Evolutionary conservation across 768 basidiomycete species (phyloP), one percentile per base, ranked within the genome.

Genomic region (Boletus rubroflammeus): DNA sequence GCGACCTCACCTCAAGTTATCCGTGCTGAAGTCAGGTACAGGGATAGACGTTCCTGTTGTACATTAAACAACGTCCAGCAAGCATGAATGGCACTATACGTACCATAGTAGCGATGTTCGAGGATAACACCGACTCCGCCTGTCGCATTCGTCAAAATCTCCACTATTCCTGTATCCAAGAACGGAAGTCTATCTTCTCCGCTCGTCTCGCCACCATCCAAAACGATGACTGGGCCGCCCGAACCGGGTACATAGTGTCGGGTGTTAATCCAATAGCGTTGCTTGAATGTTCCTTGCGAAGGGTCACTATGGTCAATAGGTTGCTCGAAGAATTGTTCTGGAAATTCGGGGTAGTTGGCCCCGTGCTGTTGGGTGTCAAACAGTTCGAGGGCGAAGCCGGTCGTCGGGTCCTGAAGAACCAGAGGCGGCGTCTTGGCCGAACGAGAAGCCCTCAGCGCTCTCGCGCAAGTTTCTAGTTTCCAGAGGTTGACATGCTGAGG

Each of bases 201-300:
- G 57, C 82, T 87, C 4, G 93, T 96, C 73, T 98, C 96, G 15
- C 96, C 96, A 1, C 92, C 93, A 69, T 98, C 96, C 21, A 98
- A 73, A 2, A 98, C 82, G 60, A 93, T 86, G 21, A 98, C 91
- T 0, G 95, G 96, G 2, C 85, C 89, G 41, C 85, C 83, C 2
- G 78, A 71, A 6, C 84, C 78, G 0, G 84, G 77, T 51, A 81
- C 75, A 69, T 95, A 98, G 68, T 91, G 84, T 32, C 89, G 80
- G 19, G 82, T 81, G 65, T 86, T 94, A 35, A 95, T 77, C 96
- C 96, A 99, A 71, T 93, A 99, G 19, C 96, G 81, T 66, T 98
- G 94, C 48, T 78, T 72, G 72, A 91, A 98, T 0, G 84, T 90
- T 40, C 81, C 79, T 10, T 74, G 72, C 13, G 74, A 67, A 34